These are phyloP conservation scores for Mycena filopes DNA, from an alignment of 768 basidiomycete genomes.

Conservation along the genomic window DNA sequence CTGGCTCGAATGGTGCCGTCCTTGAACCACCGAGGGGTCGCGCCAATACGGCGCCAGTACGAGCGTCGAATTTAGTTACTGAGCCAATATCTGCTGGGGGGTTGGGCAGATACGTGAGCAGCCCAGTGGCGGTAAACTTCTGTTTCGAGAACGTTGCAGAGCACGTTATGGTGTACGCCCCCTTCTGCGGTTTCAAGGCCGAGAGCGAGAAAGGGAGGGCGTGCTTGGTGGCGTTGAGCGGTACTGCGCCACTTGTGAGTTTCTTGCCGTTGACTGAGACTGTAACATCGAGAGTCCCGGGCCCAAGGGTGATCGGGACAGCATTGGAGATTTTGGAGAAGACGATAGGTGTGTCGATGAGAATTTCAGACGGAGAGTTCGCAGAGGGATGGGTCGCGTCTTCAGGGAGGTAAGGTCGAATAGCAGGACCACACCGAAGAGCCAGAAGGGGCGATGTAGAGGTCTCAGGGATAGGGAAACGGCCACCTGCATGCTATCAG, in stretches of 20 bases:
- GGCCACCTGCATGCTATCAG: conserved; percentile 45
- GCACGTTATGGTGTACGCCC: conserved; percentile 52
- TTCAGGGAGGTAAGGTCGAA: conserved; percentile 69
- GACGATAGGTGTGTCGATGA: conserved; percentile 64
- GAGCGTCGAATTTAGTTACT: conserved; percentile 72
- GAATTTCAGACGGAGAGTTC: conserved; percentile 52
- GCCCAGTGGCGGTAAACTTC: conserved; percentile 55
- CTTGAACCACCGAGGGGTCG: conserved; percentile 58
- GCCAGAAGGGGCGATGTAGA: conserved; percentile 60
- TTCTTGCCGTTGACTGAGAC: conserved; percentile 57
- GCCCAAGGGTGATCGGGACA: conserved; percentile 48
- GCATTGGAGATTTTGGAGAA: conserved; percentile 60
- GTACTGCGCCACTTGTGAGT: conserved; percentile 56
- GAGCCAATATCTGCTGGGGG: conserved; percentile 59
- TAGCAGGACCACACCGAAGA: conserved; percentile 66
- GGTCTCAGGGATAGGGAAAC: conserved; percentile 52
- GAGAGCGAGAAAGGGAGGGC: conserved; percentile 61
- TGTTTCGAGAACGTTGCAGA: conserved; percentile 51
- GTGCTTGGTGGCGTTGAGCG: conserved; percentile 62
- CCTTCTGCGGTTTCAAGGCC: conserved; percentile 53
- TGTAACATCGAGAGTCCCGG: conserved; percentile 50
- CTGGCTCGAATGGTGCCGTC: conserved; percentile 59
- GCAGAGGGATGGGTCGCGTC: conserved; percentile 48
- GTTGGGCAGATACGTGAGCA: conserved; percentile 61
- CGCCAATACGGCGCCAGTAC: conserved; percentile 67